Base-by-base conservation (phyloP, 306 rosid genomes). In the Cucurbita argyrosperma region DNA sequence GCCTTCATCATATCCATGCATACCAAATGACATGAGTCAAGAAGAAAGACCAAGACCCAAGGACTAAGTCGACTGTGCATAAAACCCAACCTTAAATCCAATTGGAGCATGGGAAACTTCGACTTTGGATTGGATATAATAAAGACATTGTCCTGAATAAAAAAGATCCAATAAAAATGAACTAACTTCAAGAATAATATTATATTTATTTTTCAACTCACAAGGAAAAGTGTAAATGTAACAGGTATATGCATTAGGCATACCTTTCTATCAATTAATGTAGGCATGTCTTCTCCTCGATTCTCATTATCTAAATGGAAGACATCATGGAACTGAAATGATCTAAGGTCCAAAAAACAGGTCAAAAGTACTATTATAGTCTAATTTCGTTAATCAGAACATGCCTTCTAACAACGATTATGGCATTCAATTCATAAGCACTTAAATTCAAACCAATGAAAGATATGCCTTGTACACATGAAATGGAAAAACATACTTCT, bases 311-410 rank as follows among this genome's bases (percentile, higher is more conserved):
- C 98, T 86, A 92, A 83, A 63, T 87, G 78, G 86, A 91, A 95
- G 83, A 94, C 98, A 84, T 90, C 85, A 74, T 90, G 97, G 77
- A 94, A 78, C 80, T 90, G 97, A 87, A 95, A 95, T 47, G 97
- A 83, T 87, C 96, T 91, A 85, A 72, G 75, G 80, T 67, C 66
- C 82, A 71, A 53, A 53, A 80, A 76, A 74, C 13, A 64, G 21
- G 60, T 81, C 71, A 78, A 76, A 23, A n/a, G 58, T 66, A 72
- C 71, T 43, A 43, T 65, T 65, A 9, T 11, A 65, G 53, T 74
- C 77, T 80, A 70, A 77, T 55, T 77, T 55, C 61, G 58, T 26
- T 40, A 16, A 78, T 23, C 54, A 4, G 51, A 46, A 45, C 5
- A 38, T 4, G 15, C 15, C 75, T 70, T 51, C 38, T 18, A 19